Percentiles rank a stretch among this genome's conserved stretches.
These are phyloP conservation scores for Bryum argenteum DNA, from an alignment of 225 moss, liverwort and hornwort genomes.

Conservation along the genomic window DNA sequence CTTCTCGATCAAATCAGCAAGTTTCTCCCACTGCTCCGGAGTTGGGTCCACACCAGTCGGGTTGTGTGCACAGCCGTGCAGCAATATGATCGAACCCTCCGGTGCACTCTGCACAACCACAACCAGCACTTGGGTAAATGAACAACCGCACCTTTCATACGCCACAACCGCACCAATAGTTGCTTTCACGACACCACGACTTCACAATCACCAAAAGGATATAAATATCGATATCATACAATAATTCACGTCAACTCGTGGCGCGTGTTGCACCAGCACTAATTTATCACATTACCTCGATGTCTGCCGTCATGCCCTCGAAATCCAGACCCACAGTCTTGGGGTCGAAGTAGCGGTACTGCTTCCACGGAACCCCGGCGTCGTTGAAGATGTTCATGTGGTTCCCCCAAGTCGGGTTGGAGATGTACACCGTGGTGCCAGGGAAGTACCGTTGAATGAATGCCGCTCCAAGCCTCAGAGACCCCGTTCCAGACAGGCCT, in stretches of 20 bases:
- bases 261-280: background rate
- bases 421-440: slow-evolving; percentile 74
- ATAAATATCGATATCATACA: background rate
- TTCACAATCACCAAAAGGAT: too few species aligned
- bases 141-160: background rate
- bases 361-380: slow-evolving; percentile 79
- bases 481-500: slow-evolving; percentile 92
- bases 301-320: slow-evolving; percentile 80
- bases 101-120: slow-evolving; percentile 64
- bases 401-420: slow-evolving; percentile 95
- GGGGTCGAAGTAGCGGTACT: slow-evolving; percentile 88
- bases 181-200: too few species aligned
- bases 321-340: slow-evolving; percentile 85
- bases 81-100: slow-evolving; percentile 73
- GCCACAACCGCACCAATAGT: too few species aligned
- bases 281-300: slow-evolving; percentile 43
- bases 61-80: slow-evolving; percentile 96
- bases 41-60: slow-evolving; percentile 94
- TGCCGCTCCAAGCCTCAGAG: slow-evolving; percentile 86
- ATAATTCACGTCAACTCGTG: background rate
- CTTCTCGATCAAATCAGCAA: slow-evolving; percentile 72
- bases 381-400: slow-evolving; percentile 90
- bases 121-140: background rate
- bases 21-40: slow-evolving; percentile 83
- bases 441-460: slow-evolving; percentile 89